Conservation (phyloP, 169 alveolate species). For the Plasmodium knowlesi region DNA sequence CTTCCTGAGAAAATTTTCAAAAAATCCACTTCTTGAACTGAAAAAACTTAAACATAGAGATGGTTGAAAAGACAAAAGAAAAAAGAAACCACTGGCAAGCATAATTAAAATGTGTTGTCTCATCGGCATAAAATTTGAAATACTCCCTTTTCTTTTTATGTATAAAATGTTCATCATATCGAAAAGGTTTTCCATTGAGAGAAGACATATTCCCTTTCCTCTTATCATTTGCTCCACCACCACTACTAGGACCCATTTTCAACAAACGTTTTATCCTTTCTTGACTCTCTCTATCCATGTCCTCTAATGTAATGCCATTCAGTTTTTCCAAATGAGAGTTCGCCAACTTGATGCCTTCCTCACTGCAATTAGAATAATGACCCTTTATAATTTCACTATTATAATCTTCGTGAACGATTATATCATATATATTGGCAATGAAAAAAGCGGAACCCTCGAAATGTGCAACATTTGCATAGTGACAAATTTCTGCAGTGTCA, state of each 20-base stretch:
- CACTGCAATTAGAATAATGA: conserved; percentile 17
- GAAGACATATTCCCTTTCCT: not conserved
- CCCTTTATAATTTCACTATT: conserved; percentile 13
- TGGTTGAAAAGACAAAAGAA: conserved; percentile 79
- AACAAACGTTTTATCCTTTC: conserved; percentile 49
- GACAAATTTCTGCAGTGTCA: conserved; percentile 81
- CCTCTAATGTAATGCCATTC: conserved; percentile 16
- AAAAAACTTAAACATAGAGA: conserved; percentile 79
- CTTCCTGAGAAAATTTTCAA: not conserved
- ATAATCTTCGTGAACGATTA: conserved; percentile 85
- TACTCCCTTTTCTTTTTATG: conserved; percentile 86
- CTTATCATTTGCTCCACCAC: not conserved
- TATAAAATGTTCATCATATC: conserved; percentile 77
- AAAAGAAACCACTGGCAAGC: conserved; percentile 91
- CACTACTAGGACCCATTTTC: not conserved
- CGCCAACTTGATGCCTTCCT: conserved; percentile 15
- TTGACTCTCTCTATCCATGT: conserved; percentile 70
- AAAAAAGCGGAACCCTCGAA: conserved; percentile 75
- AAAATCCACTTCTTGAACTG: conserved; percentile 70
- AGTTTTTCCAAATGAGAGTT: conserved; percentile 1
- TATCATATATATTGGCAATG: conserved; percentile 85
- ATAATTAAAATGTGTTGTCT: conserved; percentile 90
- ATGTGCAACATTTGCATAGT: conserved; percentile 75
- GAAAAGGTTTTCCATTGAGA: conserved; percentile 3
- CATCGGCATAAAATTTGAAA: conserved; percentile 91